Conservation (phyloP, 257 asterid species). For the Fraxinus cuspidata region DNA sequence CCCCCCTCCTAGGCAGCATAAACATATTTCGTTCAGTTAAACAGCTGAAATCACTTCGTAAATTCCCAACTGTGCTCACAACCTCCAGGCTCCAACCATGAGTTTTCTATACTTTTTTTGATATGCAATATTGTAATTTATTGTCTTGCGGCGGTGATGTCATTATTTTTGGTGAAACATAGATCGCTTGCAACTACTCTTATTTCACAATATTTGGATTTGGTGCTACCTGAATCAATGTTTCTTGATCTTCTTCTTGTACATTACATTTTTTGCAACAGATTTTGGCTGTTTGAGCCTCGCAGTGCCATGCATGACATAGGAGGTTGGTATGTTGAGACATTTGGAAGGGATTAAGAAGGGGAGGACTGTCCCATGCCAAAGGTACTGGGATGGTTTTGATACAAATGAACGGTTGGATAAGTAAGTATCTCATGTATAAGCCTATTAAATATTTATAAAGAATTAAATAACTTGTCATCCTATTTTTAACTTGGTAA, state of each 20-base stretch:
- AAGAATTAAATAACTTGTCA: constrained; percentile 10
- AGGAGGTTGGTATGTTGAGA: constrained; percentile 98
- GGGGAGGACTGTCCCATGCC: constrained; percentile 61
- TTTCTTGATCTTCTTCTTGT: constrained; percentile 1
- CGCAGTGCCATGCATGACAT: constrained; percentile 86
- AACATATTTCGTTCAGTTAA: too few relatives aligned
- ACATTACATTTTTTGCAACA: constrained; percentile 32
- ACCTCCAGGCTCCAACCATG: neutral
- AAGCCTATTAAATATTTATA: neutral
- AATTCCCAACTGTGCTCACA: constrained; percentile 9
- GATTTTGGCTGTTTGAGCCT: constrained; percentile 97
- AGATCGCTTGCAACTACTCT: neutral
- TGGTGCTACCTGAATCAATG: constrained; percentile 6
- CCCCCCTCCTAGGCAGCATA: neutral
- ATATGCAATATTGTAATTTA: neutral
- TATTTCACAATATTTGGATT: constrained; percentile 4
- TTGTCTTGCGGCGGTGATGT: neutral
- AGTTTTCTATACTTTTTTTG: too few relatives aligned
- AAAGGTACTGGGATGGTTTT: constrained; percentile 71
- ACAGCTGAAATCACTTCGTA: constrained; percentile 17
- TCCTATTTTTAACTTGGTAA: constrained; percentile 10
- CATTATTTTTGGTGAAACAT: constrained; percentile 13
- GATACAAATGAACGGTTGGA: constrained; percentile 47
- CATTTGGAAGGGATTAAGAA: constrained; percentile 74
- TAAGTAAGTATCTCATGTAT: constrained; percentile 56